Percentiles rank a stretch among this genome's conserved stretches.
Conservation (phyloP, 345 rosid genomes). For the Nasturtium officinale region DNA sequence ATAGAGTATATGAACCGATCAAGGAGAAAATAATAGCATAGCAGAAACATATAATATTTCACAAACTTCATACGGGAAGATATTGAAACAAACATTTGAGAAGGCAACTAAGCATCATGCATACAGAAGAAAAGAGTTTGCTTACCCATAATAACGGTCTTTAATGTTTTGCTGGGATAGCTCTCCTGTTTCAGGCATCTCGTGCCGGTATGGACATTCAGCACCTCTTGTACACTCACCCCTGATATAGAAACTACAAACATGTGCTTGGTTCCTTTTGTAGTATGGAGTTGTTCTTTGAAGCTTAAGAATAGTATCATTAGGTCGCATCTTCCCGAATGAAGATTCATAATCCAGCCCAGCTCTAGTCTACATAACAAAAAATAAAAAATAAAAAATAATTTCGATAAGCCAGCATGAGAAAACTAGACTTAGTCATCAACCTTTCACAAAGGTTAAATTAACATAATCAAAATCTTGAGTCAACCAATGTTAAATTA, state of each 20-base stretch:
- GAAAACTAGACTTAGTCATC: background rate
- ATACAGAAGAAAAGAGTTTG: conserved; percentile 21
- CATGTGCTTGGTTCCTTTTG: conserved; percentile 90
- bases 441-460: background rate
- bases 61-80: background rate
- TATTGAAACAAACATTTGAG: background rate
- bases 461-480: background rate
- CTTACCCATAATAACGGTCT: conserved; percentile 96
- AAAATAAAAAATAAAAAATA: background rate
- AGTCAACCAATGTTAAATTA: background rate
- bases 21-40: background rate
- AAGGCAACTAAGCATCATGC: conserved; percentile 6
- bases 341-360: conserved; percentile 98
- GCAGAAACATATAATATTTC: background rate
- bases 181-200: conserved; percentile 96
- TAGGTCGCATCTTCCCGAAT: conserved; percentile 79
- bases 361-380: conserved; percentile 79
- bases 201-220: conserved; percentile 95
- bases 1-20: background rate
- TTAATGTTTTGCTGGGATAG: conserved; percentile 93
- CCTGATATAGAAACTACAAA: conserved; percentile 89
- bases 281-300: conserved; percentile 93
- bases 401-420: conserved; percentile 13
- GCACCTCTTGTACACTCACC: conserved; percentile 98
- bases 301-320: conserved; percentile 89